Evolutionary conservation across 129 eudicot species (phyloP).

Genomic region (Lactuca saligna): DNA sequence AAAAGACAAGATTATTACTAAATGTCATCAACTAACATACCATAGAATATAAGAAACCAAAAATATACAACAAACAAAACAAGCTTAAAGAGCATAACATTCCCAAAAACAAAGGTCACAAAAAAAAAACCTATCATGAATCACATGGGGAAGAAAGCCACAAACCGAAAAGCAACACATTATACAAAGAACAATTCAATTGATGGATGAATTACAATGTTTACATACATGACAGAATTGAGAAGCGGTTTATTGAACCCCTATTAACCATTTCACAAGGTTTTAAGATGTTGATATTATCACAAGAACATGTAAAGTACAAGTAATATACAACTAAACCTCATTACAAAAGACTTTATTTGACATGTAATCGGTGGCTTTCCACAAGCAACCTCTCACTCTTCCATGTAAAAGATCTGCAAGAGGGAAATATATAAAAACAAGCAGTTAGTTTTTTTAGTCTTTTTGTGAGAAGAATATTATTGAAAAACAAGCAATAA

Average conservation of each 20-base stretch:
- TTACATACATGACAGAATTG: background rate
- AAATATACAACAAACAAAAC: too few relatives aligned
- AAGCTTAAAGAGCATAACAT: too few relatives aligned
- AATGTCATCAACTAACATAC: too few relatives aligned
- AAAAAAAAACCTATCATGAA: too few relatives aligned
- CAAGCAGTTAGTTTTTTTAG: too few relatives aligned
- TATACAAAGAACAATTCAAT: background rate
- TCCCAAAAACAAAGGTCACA: too few relatives aligned
- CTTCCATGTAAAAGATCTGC: background rate
- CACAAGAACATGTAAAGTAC: constrained; percentile 3
- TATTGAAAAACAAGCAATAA: too few relatives aligned
- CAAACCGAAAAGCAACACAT: too few relatives aligned
- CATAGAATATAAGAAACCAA: too few relatives aligned
- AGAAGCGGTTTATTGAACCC: background rate
- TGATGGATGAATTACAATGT: background rate
- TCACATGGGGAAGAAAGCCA: too few relatives aligned
- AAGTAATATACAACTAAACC: constrained; percentile 19
- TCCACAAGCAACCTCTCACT: constrained; percentile 5
- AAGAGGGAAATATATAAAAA: background rate
- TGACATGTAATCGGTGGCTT: background rate
- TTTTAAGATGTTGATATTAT: constrained; percentile 14
- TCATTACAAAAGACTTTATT: constrained; percentile 12
- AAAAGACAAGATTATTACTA: too few relatives aligned
- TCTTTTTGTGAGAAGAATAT: too few relatives aligned
- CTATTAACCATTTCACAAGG: background rate